Conservation (phyloP, 202 grass and related monocot genomes). For the Digitaria exilis region DNA sequence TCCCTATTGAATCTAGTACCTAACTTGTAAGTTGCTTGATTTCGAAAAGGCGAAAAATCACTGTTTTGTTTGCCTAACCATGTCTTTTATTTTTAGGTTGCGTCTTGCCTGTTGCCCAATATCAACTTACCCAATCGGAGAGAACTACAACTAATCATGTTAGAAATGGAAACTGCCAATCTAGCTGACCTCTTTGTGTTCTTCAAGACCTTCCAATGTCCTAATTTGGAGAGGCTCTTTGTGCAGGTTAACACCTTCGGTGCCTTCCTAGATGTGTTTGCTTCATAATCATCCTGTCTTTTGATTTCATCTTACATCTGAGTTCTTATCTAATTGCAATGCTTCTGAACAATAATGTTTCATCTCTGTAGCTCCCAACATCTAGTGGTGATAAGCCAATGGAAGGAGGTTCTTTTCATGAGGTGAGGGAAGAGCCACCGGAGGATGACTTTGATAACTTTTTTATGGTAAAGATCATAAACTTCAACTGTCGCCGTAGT, state of each 20-base stretch:
- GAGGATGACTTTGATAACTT: no score
- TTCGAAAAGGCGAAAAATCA: no score
- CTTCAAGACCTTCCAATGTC: constrained; percentile 41
- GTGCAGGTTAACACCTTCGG: constrained; percentile 44
- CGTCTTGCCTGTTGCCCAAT: background rate
- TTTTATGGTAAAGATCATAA: no score
- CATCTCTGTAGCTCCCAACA: background rate
- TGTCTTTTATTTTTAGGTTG: background rate
- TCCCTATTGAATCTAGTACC: no score
- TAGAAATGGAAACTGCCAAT: constrained; percentile 33
- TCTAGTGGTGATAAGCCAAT: background rate
- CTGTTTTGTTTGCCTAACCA: background rate
- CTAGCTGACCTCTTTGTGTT: constrained; percentile 51
- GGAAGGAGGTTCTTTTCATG: background rate
- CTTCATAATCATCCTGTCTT: no score
- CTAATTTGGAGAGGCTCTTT: constrained; percentile 59
- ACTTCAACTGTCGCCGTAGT: no score
- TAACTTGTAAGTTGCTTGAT: background rate
- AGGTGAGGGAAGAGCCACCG: constrained; percentile 14
- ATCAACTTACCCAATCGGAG: constrained; percentile 42
- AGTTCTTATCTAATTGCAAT: background rate
- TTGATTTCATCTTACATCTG: background rate
- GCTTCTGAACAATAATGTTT: background rate
- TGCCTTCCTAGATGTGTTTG: background rate
- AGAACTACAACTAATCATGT: constrained; percentile 74